These are phyloP conservation scores for Coprinopsis sp. DNA, from an alignment of 768 basidiomycete genomes.

Conservation along the genomic window DNA sequence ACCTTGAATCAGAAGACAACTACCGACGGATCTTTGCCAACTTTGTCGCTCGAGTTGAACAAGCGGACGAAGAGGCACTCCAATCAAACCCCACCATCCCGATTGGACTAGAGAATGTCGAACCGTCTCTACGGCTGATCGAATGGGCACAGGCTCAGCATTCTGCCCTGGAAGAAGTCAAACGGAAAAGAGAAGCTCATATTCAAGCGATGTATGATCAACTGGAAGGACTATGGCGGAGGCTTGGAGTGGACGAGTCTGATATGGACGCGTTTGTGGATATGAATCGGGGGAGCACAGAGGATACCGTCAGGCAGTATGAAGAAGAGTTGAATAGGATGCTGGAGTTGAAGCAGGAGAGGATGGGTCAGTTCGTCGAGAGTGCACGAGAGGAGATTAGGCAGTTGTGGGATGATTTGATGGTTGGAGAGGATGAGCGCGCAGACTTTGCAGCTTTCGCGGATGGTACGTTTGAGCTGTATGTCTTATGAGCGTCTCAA, in stretches of 20 bases:
- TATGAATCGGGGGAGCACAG: conserved; percentile 74
- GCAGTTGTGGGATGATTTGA: conserved; percentile 79
- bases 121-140: conserved; percentile 73
- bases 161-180: conserved; percentile 63
- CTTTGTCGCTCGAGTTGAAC: conserved; percentile 61
- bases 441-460: conserved; percentile 76
- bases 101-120: conserved; percentile 66
- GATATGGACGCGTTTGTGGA: conserved; percentile 95
- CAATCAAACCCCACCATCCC: conserved; percentile 32
- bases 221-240: conserved; percentile 84
- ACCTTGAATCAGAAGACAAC: conserved; percentile 33
- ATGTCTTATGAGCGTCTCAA: background rate
- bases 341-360: conserved; percentile 81
- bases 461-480: conserved; percentile 54
- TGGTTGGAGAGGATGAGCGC: conserved; percentile 79
- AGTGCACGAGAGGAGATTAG: conserved; percentile 80
- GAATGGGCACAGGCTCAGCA: conserved; percentile 61
- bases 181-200: conserved; percentile 68
- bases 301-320: conserved; percentile 74
- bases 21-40: conserved; percentile 54
- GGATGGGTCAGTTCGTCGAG: conserved; percentile 79
- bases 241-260: conserved; percentile 73
- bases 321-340: conserved; percentile 88
- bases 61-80: conserved; percentile 46
- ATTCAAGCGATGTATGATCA: conserved; percentile 95